A percentile compares a stretch with the other conserved stretches of the same genome.
phyloP scores from a whole-genome alignment of 441 rosid species.

The Adansonia gregorii region DNA sequence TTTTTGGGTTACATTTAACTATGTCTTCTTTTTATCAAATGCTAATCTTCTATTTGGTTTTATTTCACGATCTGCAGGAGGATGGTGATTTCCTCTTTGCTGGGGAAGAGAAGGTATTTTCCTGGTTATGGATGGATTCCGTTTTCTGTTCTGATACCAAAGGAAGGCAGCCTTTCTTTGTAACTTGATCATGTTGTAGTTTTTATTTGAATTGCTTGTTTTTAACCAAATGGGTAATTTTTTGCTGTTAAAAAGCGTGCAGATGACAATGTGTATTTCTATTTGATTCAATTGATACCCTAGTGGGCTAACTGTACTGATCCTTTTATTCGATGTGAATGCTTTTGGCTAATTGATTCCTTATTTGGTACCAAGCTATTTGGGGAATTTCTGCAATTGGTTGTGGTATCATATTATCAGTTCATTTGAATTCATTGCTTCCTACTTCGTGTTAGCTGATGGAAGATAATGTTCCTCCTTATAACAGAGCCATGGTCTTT shows the following conservation, averaged over 20 bases:
- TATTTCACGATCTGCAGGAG: slow-evolving; percentile 64
- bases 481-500: not conserved
- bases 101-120: slow-evolving; percentile 78
- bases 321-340: not conserved
- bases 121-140: not conserved
- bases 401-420: not conserved
- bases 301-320: not conserved
- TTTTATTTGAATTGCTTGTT: not conserved
- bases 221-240: not conserved
- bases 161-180: not conserved
- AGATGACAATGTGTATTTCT: not conserved
- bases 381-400: not conserved
- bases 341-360: not conserved
- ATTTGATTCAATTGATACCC: not conserved
- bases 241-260: not conserved
- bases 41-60: slow-evolving; percentile 30
- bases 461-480: slow-evolving; percentile 9
- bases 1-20: not conserved
- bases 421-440: not conserved
- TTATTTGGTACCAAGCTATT: not conserved
- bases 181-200: slow-evolving; percentile 6
- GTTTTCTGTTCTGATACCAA: slow-evolving; percentile 5
- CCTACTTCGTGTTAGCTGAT: not conserved
- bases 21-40: not conserved
- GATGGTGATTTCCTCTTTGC: slow-evolving; percentile 86